These are phyloP conservation scores for Sicyos baderoa DNA, from an alignment of 306 rosid genomes.

Conservation along the genomic window DNA sequence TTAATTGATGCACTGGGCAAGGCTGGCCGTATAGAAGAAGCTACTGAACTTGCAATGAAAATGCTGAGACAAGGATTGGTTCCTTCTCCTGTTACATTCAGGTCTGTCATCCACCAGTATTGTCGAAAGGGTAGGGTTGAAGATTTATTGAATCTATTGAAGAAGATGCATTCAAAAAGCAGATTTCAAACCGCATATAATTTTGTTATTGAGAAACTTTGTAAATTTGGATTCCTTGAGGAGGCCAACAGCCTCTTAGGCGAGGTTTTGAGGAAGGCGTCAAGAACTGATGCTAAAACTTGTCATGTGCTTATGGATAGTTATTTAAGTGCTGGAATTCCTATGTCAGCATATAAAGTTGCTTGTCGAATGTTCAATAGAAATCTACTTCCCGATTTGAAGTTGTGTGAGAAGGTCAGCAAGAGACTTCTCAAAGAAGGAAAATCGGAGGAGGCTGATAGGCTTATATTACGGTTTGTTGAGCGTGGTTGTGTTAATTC, in stretches of 20 bases:
- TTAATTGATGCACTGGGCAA: conserved; percentile 65
- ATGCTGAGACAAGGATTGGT: conserved; percentile 63
- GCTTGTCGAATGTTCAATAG: conserved; percentile 75
- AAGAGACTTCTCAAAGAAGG: conserved; percentile 51
- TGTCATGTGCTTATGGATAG: conserved; percentile 72
- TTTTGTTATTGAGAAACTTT: conserved; percentile 78
- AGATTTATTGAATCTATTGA: conserved; percentile 54
- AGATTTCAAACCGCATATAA: conserved; percentile 50
- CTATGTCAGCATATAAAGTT: conserved; percentile 70
- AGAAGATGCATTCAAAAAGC: conserved; percentile 56
- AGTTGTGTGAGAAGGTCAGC: conserved; percentile 67
- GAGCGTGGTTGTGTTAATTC: conserved; percentile 49
- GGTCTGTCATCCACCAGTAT: conserved; percentile 64
- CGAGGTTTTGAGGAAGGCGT: conserved; percentile 81
- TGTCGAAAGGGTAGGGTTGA: conserved; percentile 57
- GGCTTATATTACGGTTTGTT: conserved; percentile 61
- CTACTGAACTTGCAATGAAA: conserved; percentile 43
- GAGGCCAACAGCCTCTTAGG: conserved; percentile 69
- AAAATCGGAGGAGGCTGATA: conserved; percentile 62
- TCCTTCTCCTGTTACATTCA: conserved; percentile 82
- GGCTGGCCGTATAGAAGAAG: conserved; percentile 67
- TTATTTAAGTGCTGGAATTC: conserved; percentile 47
- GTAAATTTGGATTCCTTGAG: conserved; percentile 56
- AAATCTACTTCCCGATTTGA: conserved; percentile 71
- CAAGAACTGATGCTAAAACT: conserved; percentile 63